Percentiles rank a stretch among this genome's conserved stretches.
phyloP scores from a whole-genome alignment of 345 rosid genomes.

The Xanthoceras sorbifolium region DNA sequence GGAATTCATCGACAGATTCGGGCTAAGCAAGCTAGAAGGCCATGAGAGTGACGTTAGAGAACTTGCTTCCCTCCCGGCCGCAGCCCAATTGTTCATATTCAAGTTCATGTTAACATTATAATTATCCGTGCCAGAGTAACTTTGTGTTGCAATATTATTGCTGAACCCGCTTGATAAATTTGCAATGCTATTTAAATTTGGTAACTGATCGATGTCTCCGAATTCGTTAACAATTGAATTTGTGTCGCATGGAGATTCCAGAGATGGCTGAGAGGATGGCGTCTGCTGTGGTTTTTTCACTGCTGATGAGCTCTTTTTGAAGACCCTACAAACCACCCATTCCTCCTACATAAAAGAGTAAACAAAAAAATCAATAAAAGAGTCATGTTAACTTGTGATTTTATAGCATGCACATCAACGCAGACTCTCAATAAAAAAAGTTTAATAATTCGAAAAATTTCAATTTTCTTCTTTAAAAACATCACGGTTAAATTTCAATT shows the following conservation, averaged over 20 bases:
- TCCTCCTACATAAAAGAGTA: conserved; percentile 51
- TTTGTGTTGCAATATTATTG: conserved; percentile 24
- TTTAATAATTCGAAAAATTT: no score
- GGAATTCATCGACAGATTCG: conserved; percentile 77
- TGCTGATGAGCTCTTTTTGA: conserved; percentile 56
- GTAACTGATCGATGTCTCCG: conserved; percentile 64
- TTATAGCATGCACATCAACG: no score
- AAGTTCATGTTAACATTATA: conserved; percentile 34
- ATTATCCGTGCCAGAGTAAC: conserved; percentile 27
- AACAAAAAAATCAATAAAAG: not conserved
- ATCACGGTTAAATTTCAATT: no score
- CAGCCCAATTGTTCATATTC: conserved; percentile 32
- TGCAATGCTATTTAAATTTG: conserved; percentile 40
- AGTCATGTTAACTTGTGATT: no score
- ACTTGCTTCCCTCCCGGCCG: conserved; percentile 30
- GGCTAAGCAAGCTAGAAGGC: conserved; percentile 61
- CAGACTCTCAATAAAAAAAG: no score
- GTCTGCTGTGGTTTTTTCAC: conserved; percentile 61
- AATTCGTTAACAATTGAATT: conserved; percentile 69
- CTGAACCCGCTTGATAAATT: conserved; percentile 31
- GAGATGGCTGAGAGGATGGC: conserved; percentile 64
- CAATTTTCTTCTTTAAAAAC: no score
- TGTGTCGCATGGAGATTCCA: conserved; percentile 76
- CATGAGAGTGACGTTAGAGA: conserved; percentile 44
- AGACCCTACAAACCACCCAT: conserved; percentile 92